Evolutionary conservation across 495 filamentous ascomycete species (phyloP), one percentile per base, ranked within the genome.

Genomic region (Xylaria curta): DNA sequence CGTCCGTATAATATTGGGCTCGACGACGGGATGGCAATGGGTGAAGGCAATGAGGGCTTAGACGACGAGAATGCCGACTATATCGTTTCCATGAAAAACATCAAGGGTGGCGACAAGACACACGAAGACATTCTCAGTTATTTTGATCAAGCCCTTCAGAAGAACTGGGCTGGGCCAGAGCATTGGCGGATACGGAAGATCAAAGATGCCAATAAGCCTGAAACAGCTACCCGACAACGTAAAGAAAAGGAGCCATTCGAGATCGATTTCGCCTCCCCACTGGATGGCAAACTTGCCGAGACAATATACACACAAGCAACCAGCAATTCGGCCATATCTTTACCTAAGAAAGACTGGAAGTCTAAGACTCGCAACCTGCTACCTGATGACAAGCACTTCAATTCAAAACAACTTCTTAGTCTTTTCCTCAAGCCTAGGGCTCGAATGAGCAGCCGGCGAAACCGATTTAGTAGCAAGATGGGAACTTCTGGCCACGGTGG

Each of bases 121-220:
- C 93, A 96, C 75, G 94, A 98, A 72, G 94, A 97, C 76, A 97
- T 99, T 66, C 87, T 99, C 21, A 92, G 91, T 75, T 99, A 98
- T 82, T 99, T 99, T 78, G 96, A 99, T 80, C 91, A 97, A 76
- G 94, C 95, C 10, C 83, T 97, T 33, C 90, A 92, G 75, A 97
- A 97, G 86, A 98, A 97, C 80, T 99, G 96, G 96, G 94, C 93
- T n/a, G 97, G 94, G 60, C 96, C 96, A 47, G 97, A 99, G 79
- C 97, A 99, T 81, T 99, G 96, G 96, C 89, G 95, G 74, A 98
- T 99, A 76, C 87, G 93, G 53, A 92, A 91, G 78, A 95, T 99
- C 79, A 97, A 97, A 81, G 93, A 96, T 68, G 86, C 88, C 71
- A 89, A 87, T 68, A 93, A 92, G 75, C 79, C 85, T 42, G 82